These are phyloP conservation scores for Hanseniaspora occidentalis DNA, from an alignment of 805 yeast species.

Conservation along the genomic window DNA sequence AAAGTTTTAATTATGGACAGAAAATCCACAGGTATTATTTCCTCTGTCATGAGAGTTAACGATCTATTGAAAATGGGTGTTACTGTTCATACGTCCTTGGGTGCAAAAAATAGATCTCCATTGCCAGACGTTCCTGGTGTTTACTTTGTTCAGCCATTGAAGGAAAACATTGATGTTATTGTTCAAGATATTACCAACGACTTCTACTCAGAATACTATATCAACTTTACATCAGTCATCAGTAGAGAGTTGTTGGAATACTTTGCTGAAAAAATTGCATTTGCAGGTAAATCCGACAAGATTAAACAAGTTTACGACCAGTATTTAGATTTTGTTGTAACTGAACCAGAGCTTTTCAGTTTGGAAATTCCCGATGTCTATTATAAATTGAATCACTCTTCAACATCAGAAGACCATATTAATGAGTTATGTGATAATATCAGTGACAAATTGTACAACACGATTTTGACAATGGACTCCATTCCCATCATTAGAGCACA, in stretches of 20 bases:
- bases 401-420: conserved; percentile 63
- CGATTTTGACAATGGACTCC: conserved; percentile 56
- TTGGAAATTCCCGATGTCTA: conserved; percentile 58
- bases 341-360: conserved; percentile 84
- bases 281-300: conserved; percentile 53
- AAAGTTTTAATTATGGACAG: conserved; percentile 77
- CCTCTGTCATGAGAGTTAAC: conserved; percentile 85
- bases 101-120: conserved; percentile 53
- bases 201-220: conserved; percentile 64
- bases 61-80: conserved; percentile 85
- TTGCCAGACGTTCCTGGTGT: conserved; percentile 91
- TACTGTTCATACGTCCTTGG: conserved; percentile 73
- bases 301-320: conserved; percentile 90
- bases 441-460: conserved; percentile 70
- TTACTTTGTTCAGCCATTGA: conserved; percentile 81
- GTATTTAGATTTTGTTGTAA: conserved; percentile 79
- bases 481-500: conserved; percentile 89
- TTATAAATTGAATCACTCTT: conserved; percentile 55
- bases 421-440: conserved; percentile 53
- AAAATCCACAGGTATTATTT: conserved; percentile 71
- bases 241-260: conserved; percentile 73
- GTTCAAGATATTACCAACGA: conserved; percentile 63
- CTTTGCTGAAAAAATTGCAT: conserved; percentile 71
- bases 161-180: conserved; percentile 57
- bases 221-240: conserved; percentile 78